Conservation (phyloP, 495 filamentous ascomycete species). For the Penicillium daleae region DNA sequence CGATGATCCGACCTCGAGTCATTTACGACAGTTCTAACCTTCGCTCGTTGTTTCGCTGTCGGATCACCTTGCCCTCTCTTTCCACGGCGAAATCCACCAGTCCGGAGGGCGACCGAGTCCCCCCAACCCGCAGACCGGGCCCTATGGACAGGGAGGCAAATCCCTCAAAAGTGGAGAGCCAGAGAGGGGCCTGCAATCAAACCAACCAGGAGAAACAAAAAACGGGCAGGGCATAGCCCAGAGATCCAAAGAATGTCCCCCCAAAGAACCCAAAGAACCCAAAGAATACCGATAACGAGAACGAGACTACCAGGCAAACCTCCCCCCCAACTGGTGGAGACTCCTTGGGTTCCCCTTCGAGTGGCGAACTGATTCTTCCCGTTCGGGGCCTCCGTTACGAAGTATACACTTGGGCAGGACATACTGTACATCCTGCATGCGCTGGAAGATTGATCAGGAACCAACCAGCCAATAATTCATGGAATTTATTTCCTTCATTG, state of each 20-base stretch:
- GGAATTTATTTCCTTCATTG: too few species aligned
- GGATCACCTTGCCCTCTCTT: not conserved
- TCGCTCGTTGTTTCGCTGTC: not conserved
- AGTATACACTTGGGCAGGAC: not conserved
- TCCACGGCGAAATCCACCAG: not conserved
- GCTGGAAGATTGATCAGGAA: not conserved
- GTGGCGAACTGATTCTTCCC: not conserved
- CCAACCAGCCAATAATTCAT: not conserved
- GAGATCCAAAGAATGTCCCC: constrained; percentile 6
- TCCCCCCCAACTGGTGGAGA: constrained; percentile 7
- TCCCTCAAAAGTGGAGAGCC: not conserved
- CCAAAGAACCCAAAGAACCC: too few species aligned
- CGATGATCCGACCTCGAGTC: not conserved
- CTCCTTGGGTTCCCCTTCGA: not conserved
- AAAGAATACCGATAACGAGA: too few species aligned
- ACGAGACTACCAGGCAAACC: constrained; percentile 5
- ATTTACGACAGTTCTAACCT: not conserved
- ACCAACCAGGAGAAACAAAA: not conserved
- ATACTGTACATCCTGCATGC: not conserved
- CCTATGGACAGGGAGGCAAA: constrained; percentile 2
- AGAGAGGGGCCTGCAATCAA: not conserved
- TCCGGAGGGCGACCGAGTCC: constrained; percentile 2
- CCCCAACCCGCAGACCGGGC: not conserved
- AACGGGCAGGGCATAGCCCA: constrained; percentile 1
- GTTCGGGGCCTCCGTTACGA: not conserved